These are phyloP conservation scores for Zygosaccharomyces bailii DNA, from an alignment of 805 yeast species.

Conservation along the genomic window DNA sequence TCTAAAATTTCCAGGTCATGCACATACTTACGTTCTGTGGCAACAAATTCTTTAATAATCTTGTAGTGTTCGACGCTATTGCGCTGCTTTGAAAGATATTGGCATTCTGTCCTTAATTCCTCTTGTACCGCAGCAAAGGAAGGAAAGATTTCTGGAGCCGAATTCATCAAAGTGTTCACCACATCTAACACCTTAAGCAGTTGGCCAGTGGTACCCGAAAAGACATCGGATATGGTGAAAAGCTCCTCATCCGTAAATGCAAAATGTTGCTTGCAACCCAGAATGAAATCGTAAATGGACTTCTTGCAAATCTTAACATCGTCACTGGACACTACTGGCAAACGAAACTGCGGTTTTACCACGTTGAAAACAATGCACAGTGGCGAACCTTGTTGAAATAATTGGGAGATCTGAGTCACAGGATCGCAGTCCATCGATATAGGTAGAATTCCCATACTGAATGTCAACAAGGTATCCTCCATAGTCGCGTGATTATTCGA, in stretches of 20 bases:
- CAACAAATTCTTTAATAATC: conserved; percentile 78
- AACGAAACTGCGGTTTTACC: conserved; percentile 54
- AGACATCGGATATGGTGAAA: conserved; percentile 87
- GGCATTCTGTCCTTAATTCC: conserved; percentile 23
- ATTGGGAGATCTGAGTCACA: conserved; percentile 82
- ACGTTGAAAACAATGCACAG: conserved; percentile 80
- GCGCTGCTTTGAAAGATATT: conserved; percentile 15
- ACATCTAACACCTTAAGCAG: conserved; percentile 71
- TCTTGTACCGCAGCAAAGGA: conserved; percentile 31
- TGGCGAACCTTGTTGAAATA: conserved; percentile 91
- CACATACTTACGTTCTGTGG: conserved; percentile 89
- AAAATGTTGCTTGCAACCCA: conserved; percentile 77
- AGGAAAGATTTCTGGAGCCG: conserved; percentile 45
- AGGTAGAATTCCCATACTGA: conserved; percentile 74
- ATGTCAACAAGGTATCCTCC: conserved; percentile 47
- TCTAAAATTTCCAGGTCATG: conserved; percentile 79
- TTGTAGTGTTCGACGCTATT: conserved; percentile 41
- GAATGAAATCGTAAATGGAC: conserved; percentile 83
- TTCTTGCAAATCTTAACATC: conserved; percentile 83
- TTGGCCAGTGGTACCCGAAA: conserved; percentile 75
- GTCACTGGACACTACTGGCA: conserved; percentile 67
- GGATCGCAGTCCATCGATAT: conserved; percentile 80
- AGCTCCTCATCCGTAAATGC: conserved; percentile 74
- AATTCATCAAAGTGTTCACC: conserved; percentile 59
- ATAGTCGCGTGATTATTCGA: conserved; percentile 26